Percentiles rank a stretch among this genome's conserved stretches.
These are phyloP conservation scores for Rhodamnia argentea DNA, from an alignment of 345 rosid genomes.

Conservation along the genomic window DNA sequence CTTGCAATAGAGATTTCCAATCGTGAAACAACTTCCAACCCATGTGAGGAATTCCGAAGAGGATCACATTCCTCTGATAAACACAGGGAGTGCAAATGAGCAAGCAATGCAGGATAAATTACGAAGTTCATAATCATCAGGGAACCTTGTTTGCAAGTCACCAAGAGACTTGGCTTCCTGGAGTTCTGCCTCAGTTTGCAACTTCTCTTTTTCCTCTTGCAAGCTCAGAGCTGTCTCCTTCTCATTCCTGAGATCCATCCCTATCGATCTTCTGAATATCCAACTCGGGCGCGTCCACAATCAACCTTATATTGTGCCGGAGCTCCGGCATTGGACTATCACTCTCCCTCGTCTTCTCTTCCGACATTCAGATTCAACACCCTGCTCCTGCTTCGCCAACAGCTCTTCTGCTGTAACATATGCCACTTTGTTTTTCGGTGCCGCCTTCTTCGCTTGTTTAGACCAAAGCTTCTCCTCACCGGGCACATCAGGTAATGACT, in stretches of 20 bases:
- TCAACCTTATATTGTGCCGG: slow-evolving; percentile 69
- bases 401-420: slow-evolving; percentile 60
- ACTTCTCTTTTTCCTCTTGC: slow-evolving; percentile 70
- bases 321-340: slow-evolving; percentile 94
- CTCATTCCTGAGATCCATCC: slow-evolving; percentile 74
- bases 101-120: slow-evolving; percentile 73
- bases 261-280: slow-evolving; percentile 83
- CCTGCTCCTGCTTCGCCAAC: slow-evolving; percentile 73
- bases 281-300: slow-evolving; percentile 70
- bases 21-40: slow-evolving; percentile 38
- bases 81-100: slow-evolving; percentile 62
- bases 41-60: slow-evolving; percentile 54
- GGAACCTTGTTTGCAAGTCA: slow-evolving; percentile 36
- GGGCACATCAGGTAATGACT: slow-evolving; percentile 8
- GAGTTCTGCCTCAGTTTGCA: slow-evolving; percentile 36
- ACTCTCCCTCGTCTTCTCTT: slow-evolving; percentile 71
- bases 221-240: slow-evolving; percentile 77
- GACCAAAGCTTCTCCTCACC: slow-evolving; percentile 59
- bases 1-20: slow-evolving; percentile 76
- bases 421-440: background rate
- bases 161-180: slow-evolving; percentile 41
- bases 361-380: slow-evolving; percentile 79
- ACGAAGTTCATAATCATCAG: slow-evolving; percentile 70
- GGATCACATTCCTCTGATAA: slow-evolving; percentile 91
- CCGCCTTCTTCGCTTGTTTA: slow-evolving; percentile 18